Conservation (phyloP, 129 eudicot genomes). For the Arctium minus region DNA sequence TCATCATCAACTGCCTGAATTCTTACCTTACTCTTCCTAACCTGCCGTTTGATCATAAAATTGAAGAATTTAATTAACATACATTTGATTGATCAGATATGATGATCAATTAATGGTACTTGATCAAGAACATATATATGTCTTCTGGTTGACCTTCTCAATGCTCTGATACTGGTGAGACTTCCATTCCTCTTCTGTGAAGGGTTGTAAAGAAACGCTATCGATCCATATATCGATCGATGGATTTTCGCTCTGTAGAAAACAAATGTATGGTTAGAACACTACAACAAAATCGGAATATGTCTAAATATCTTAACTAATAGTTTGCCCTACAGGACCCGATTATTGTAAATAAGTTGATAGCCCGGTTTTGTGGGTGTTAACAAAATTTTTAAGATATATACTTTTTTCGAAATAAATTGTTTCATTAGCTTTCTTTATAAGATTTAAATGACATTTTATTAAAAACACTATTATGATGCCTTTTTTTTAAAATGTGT, state of each 20-base stretch:
- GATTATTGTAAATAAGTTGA: too few relatives aligned
- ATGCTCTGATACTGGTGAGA: slow-evolving; percentile 55
- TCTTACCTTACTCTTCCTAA: slow-evolving; percentile 45
- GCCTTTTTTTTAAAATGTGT: too few relatives aligned
- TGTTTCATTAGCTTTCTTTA: too few relatives aligned
- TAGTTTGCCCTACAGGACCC: too few relatives aligned
- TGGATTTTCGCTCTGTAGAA: slow-evolving; percentile 38
- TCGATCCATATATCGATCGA: slow-evolving; percentile 53
- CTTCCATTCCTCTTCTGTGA: slow-evolving; percentile 63
- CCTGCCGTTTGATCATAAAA: slow-evolving; percentile 19
- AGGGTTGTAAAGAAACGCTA: slow-evolving; percentile 68
- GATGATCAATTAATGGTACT: neutral
- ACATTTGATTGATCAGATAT: neutral
- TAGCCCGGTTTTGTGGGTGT: too few relatives aligned
- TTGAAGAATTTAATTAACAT: neutral
- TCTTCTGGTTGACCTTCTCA: slow-evolving; percentile 42
- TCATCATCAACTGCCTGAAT: slow-evolving; percentile 41
- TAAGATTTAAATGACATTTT: too few relatives aligned
- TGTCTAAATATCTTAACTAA: neutral
- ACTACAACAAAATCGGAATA: neutral
- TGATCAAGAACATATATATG: neutral
- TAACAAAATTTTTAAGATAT: too few relatives aligned
- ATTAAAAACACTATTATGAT: too few relatives aligned
- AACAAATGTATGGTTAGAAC: neutral
- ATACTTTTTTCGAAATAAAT: too few relatives aligned